Percentiles rank a stretch among this genome's conserved stretches.
Conservation (phyloP, 495 filamentous ascomycete species). For the Neurospora cerealis region DNA sequence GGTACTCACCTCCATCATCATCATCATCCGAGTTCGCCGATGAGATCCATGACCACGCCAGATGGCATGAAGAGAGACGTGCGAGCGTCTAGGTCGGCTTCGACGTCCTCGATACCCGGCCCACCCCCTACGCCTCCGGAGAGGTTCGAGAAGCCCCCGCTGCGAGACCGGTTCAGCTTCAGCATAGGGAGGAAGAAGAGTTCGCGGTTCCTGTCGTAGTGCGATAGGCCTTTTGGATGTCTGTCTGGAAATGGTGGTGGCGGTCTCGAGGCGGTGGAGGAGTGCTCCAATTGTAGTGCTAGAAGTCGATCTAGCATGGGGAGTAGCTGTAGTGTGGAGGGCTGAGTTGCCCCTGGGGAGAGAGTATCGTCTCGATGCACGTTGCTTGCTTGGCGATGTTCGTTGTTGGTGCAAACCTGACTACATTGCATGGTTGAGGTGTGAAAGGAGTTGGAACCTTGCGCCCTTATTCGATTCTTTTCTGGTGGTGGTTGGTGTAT, state of each 20-base stretch:
- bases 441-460: background rate
- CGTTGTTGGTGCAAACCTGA: background rate
- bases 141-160: conserved; percentile 8
- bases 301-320: background rate
- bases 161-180: conserved; percentile 47
- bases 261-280: background rate
- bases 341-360: background rate
- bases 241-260: background rate
- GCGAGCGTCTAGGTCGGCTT: background rate
- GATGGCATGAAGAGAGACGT: conserved; percentile 3
- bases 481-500: background rate
- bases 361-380: background rate
- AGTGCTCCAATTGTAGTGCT: background rate
- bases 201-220: conserved; percentile 28
- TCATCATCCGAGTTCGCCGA: conserved; percentile 5
- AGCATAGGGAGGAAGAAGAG: conserved; percentile 53
- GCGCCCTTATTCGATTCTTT: background rate
- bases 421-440: background rate
- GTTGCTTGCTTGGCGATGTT: background rate
- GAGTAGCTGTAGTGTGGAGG: background rate
- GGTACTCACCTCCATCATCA: background rate
- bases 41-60: conserved; percentile 3
- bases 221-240: background rate
- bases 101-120: background rate
- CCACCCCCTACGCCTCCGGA: background rate